Evolutionary conservation across 2,329 filamentous ascomycete species (phyloP).

Genomic region (Stagonosporopsis vannaccii): DNA sequence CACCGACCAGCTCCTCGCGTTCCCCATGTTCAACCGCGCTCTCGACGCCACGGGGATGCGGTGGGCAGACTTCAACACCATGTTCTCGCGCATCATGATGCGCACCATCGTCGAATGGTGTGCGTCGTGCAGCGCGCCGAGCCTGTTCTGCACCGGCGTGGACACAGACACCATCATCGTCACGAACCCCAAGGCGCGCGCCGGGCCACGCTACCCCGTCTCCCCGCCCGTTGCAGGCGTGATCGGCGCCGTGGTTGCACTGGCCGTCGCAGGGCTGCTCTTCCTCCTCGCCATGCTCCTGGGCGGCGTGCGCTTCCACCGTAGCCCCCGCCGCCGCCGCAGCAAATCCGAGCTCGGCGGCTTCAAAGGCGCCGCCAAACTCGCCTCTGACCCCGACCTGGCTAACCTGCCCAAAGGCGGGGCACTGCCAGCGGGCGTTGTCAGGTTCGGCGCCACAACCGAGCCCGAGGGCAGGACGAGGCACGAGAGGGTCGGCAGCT

Average conservation of each 20-base stretch:
- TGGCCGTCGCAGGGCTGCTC: constrained; percentile 55
- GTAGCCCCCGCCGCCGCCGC: constrained; percentile 25
- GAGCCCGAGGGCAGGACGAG: neutral
- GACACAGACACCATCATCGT: constrained; percentile 25
- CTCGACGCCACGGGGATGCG: constrained; percentile 56
- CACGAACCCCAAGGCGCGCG: neutral
- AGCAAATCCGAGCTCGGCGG: constrained; percentile 51
- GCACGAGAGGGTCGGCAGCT: constrained; percentile 64
- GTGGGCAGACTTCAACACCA: constrained; percentile 59
- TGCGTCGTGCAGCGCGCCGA: constrained; percentile 53
- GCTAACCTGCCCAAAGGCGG: constrained; percentile 53
- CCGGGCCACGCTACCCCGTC: constrained; percentile 26
- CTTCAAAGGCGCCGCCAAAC: constrained; percentile 63
- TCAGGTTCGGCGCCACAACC: constrained; percentile 26
- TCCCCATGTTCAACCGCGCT: constrained; percentile 60
- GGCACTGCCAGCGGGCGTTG: constrained; percentile 41
- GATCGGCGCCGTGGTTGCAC: constrained; percentile 63
- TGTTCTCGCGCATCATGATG: constrained; percentile 55
- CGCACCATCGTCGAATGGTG: constrained; percentile 62
- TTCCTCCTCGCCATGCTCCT: constrained; percentile 54
- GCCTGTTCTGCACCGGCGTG: constrained; percentile 61
- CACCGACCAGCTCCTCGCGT: constrained; percentile 47
- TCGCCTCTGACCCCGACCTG: constrained; percentile 63
- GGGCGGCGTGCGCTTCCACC: constrained; percentile 56
- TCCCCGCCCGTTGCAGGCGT: constrained; percentile 60